These are phyloP conservation scores for Xerocomus spinulosus DNA, from an alignment of 768 basidiomycete genomes.

Conservation along the genomic window DNA sequence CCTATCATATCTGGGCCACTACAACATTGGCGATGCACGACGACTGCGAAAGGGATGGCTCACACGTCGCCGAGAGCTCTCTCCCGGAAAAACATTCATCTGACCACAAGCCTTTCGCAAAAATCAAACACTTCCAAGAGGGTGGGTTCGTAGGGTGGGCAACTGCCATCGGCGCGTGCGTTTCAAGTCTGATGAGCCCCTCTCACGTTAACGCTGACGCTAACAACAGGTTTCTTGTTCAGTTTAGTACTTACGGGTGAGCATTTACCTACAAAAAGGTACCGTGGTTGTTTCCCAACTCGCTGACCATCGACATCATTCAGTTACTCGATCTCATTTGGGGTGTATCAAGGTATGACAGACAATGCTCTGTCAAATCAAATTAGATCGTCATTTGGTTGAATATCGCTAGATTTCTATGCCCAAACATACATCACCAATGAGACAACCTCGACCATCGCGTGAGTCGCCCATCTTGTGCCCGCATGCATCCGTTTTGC, in stretches of 20 bases:
- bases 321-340: slow-evolving; percentile 38
- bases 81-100: background rate
- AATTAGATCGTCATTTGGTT: background rate
- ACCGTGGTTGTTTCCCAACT: background rate
- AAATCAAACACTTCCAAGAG: slow-evolving; percentile 18
- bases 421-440: slow-evolving; percentile 34
- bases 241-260: slow-evolving; percentile 38
- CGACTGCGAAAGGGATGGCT: background rate
- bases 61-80: background rate
- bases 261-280: too few relatives aligned
- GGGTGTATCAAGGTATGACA: slow-evolving; percentile 39
- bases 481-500: background rate
- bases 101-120: background rate
- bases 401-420: slow-evolving; percentile 34
- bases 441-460: slow-evolving; percentile 35
- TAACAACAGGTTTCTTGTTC: slow-evolving; percentile 33
- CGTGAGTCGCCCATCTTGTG: slow-evolving; percentile 26
- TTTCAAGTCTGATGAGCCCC: background rate
- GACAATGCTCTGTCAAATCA: background rate
- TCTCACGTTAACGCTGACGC: background rate
- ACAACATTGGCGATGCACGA: too few relatives aligned
- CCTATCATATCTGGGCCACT: too few relatives aligned
- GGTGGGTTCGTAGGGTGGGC: slow-evolving; percentile 30
- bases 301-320: background rate
- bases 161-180: slow-evolving; percentile 30